A percentile compares a stretch with the other conserved stretches of the same genome.
phyloP scores from a whole-genome alignment of 495 filamentous ascomycete genomes.

The Aspergillus coremiiformis region DNA sequence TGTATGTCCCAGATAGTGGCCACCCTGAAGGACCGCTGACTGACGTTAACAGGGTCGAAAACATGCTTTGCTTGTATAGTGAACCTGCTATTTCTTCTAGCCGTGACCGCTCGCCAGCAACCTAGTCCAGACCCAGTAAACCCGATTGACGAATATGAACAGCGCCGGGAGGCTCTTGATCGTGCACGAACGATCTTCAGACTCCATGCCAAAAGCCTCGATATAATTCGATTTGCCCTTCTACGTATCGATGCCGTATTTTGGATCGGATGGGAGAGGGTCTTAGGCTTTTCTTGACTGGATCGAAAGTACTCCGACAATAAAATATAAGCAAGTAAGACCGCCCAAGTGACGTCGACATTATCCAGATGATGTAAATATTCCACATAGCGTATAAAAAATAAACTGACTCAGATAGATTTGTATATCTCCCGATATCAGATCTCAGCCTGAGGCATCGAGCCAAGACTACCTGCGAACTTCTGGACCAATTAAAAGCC shows the following conservation, averaged over 20 bases:
- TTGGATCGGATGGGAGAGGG: constrained; percentile 5
- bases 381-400: no score
- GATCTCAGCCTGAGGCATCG: no score
- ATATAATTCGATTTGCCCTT: constrained; percentile 2
- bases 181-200: background rate
- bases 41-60: background rate
- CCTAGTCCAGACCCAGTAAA: background rate
- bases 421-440: no score
- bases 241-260: constrained; percentile 4
- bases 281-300: constrained; percentile 1
- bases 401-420: no score
- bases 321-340: no score
- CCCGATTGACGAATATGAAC: background rate
- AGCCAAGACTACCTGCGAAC: no score
- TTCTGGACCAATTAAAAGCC: no score
- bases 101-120: background rate
- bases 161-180: background rate
- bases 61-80: background rate
- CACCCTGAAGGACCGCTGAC: background rate
- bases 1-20: background rate
- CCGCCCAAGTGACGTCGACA: no score
- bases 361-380: no score
- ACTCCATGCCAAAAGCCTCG: constrained; percentile 1
- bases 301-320: no score
- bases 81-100: background rate